These are phyloP conservation scores for Phytophthora lateralis DNA, from an alignment of 352 stramenopile genomes.

Conservation along the genomic window DNA sequence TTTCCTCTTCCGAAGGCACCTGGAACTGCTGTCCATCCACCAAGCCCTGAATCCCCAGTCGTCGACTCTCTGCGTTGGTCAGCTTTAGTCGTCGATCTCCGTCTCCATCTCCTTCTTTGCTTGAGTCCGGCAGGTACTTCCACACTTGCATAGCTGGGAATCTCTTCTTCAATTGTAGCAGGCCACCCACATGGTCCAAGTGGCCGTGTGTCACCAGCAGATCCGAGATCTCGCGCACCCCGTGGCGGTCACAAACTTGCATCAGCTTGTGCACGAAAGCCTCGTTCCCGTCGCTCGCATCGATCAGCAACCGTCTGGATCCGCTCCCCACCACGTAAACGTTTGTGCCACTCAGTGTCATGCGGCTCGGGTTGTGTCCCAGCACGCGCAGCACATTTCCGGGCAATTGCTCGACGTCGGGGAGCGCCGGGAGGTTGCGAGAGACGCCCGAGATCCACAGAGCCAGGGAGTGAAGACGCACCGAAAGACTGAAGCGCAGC, in stretches of 20 bases:
- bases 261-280: conserved; percentile 54
- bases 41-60: conserved; percentile 49
- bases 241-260: conserved; percentile 41
- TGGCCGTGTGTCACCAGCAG: conserved; percentile 91
- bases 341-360: conserved; percentile 92
- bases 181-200: conserved; percentile 87
- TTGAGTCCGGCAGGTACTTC: conserved; percentile 61
- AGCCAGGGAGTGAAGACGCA: conserved; percentile 50
- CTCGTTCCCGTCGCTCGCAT: conserved; percentile 78
- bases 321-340: conserved; percentile 89
- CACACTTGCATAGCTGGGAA: conserved; percentile 69
- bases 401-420: conserved; percentile 50
- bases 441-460: conserved; percentile 53
- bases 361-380: conserved; percentile 84
- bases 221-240: conserved; percentile 63
- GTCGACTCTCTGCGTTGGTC: conserved; percentile 53
- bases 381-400: conserved; percentile 72
- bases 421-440: conserved; percentile 39
- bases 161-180: conserved; percentile 55
- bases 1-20: conserved; percentile 13
- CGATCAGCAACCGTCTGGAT: conserved; percentile 66
- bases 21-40: conserved; percentile 49
- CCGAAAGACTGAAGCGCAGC: conserved; percentile 50
- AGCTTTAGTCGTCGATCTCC: conserved; percentile 46
- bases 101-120: conserved; percentile 26